A percentile compares a stretch with the other conserved stretches of the same genome.
These are phyloP conservation scores for Gloeophyllum trabeum DNA, from an alignment of 768 basidiomycete genomes.

Conservation along the genomic window DNA sequence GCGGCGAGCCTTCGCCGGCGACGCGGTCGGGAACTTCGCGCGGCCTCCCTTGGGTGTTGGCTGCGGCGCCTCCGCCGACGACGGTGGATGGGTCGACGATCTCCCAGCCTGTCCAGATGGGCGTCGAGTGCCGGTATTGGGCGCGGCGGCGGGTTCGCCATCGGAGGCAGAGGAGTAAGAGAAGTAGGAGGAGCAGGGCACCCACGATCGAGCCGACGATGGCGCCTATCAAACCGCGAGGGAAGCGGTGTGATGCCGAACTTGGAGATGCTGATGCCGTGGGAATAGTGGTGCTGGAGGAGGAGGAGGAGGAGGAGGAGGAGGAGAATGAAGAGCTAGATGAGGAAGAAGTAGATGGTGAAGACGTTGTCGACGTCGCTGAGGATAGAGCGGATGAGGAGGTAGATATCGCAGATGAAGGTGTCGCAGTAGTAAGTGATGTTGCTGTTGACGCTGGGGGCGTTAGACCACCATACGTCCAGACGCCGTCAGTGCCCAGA, in stretches of 20 bases:
- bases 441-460: constrained; percentile 27
- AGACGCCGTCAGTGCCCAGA: constrained; percentile 45
- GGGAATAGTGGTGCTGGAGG: constrained; percentile 9
- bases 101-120: neutral
- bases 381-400: constrained; percentile 13
- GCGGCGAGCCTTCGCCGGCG: neutral
- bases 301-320: constrained; percentile 15
- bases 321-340: constrained; percentile 15
- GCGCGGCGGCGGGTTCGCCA: constrained; percentile 5
- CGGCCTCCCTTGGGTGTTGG: neutral
- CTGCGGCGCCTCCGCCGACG: neutral
- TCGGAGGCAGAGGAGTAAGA: neutral
- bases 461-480: constrained; percentile 68
- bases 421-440: constrained; percentile 11
- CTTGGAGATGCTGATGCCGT: too few relatives aligned
- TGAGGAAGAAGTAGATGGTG: constrained; percentile 17
- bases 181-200: neutral
- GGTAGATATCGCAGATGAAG: constrained; percentile 11
- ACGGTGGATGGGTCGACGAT: neutral
- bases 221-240: constrained; percentile 9
- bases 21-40: too few relatives aligned
- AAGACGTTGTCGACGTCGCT: constrained; percentile 16
- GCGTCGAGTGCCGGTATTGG: neutral
- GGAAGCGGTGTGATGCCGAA: constrained; percentile 6
- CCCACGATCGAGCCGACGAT: neutral